phyloP scores from a whole-genome alignment of 805 yeast genomes.

The Yamadazyma olivae region DNA sequence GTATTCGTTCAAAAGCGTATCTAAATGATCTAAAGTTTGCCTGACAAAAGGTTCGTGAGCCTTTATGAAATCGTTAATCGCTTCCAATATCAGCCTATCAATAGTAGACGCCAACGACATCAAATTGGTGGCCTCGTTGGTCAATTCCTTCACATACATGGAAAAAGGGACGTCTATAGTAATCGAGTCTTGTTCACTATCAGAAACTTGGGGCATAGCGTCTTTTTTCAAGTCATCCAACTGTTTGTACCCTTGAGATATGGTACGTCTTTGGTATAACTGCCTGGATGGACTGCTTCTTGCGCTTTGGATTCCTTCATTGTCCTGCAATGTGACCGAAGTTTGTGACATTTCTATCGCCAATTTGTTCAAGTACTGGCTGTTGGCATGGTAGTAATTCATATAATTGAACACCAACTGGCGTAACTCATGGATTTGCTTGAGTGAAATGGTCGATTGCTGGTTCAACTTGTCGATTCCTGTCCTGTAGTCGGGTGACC shows the following conservation, averaged over 20 bases:
- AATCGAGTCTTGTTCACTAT: background rate
- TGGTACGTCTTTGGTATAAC: constrained; percentile 2
- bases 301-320: background rate
- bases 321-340: background rate
- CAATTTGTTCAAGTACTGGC: constrained; percentile 29
- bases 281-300: background rate
- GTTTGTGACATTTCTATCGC: constrained; percentile 5
- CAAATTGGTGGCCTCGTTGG: constrained; percentile 21
- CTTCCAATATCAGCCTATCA: constrained; percentile 31
- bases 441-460: constrained; percentile 30
- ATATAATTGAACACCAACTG: constrained; percentile 34
- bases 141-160: constrained; percentile 17
- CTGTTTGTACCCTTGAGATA: constrained; percentile 1
- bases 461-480: constrained; percentile 30
- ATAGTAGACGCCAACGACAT: constrained; percentile 27
- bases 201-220: background rate
- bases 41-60: constrained; percentile 32
- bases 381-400: constrained; percentile 32
- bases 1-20: constrained; percentile 24
- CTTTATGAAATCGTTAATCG: constrained; percentile 33
- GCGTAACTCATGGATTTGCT: constrained; percentile 40
- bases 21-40: constrained; percentile 19
- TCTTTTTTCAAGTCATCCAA: background rate
- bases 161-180: constrained; percentile 8
- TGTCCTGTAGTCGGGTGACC: constrained; percentile 40